A percentile compares a stretch with the other conserved stretches of the same genome.
Conservation (phyloP, 352 stramenopile species). For the Phytopythium delawarense region DNA sequence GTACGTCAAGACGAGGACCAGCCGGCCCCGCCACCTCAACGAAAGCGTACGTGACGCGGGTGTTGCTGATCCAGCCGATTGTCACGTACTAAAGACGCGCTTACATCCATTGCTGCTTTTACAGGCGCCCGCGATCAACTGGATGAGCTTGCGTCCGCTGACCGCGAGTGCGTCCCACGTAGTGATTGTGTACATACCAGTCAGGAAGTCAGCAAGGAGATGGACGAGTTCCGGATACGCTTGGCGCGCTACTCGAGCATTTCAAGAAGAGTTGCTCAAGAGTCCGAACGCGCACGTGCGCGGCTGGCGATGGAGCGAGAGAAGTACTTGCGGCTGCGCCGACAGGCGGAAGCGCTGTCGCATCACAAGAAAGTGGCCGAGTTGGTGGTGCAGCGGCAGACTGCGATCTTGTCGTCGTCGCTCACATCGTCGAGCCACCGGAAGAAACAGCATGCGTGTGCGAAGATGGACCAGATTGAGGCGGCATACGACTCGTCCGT, state of each 20-base stretch:
- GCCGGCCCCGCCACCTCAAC: slow-evolving; percentile 1
- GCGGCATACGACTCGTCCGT: slow-evolving; percentile 31
- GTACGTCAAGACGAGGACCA: slow-evolving; percentile 10
- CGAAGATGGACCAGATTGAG: slow-evolving; percentile 45
- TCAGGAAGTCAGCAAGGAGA: not conserved
- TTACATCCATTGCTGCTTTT: not conserved
- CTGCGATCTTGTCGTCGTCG: slow-evolving; percentile 40
- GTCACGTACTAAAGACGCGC: not conserved
- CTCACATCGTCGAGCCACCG: slow-evolving; percentile 25
- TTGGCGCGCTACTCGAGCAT: slow-evolving; percentile 48
- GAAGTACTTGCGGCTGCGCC: slow-evolving; percentile 41
- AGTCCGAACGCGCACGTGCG: slow-evolving; percentile 27
- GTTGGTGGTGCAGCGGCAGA: slow-evolving; percentile 55
- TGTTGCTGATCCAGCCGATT: not conserved
- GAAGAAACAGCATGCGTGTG: slow-evolving; percentile 21
- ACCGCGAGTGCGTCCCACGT: not conserved
- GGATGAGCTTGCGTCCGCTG: not conserved
- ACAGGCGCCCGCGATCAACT: slow-evolving; percentile 5
- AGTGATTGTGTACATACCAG: not conserved
- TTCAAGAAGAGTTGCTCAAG: slow-evolving; percentile 28
- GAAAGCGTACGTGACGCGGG: slow-evolving; percentile 20
- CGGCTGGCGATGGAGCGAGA: slow-evolving; percentile 37
- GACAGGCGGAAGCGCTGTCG: slow-evolving; percentile 29
- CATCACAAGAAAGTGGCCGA: slow-evolving; percentile 65
- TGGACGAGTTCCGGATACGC: slow-evolving; percentile 56